Percentiles rank a stretch among this genome's conserved stretches.
These are phyloP conservation scores for Neofusicoccum kwambonambiense DNA, from an alignment of 2,329 filamentous ascomycete species.

Conservation along the genomic window DNA sequence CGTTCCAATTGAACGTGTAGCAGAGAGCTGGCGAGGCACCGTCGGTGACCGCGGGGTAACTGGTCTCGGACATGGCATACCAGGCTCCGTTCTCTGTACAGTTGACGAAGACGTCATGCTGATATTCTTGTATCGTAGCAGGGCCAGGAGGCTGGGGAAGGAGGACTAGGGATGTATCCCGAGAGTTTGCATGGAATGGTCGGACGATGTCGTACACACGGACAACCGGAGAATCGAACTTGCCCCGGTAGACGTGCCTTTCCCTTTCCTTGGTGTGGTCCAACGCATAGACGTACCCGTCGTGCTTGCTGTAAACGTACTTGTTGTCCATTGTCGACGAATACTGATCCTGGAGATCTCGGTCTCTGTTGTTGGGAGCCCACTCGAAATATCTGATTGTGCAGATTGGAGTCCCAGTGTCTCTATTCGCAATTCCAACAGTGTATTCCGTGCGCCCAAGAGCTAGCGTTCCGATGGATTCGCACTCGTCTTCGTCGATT, in stretches of 20 bases:
- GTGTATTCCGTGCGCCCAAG: slow-evolving; percentile 88
- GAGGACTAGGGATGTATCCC: slow-evolving; percentile 74
- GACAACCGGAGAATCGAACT: slow-evolving; percentile 74
- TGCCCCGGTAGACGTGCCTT: slow-evolving; percentile 47
- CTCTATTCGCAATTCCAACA: slow-evolving; percentile 75
- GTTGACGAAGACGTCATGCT: slow-evolving; percentile 71
- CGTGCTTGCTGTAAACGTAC: slow-evolving; percentile 83
- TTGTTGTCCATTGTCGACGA: slow-evolving; percentile 75
- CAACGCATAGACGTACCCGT: slow-evolving; percentile 80
- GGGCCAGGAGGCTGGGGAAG: slow-evolving; percentile 81
- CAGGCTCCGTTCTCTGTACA: slow-evolving; percentile 82
- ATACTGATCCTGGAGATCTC: slow-evolving; percentile 83
- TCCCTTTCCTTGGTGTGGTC: slow-evolving; percentile 58
- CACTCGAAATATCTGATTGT: slow-evolving; percentile 93
- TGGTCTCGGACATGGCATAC: slow-evolving; percentile 87
- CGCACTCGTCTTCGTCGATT: slow-evolving; percentile 68
- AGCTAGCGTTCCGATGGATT: slow-evolving; percentile 74
- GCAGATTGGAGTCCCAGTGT: slow-evolving; percentile 73
- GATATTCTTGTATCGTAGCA: slow-evolving; percentile 40
- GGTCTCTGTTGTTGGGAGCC: slow-evolving; percentile 87
- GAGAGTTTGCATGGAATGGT: slow-evolving; percentile 64
- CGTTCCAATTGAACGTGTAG: slow-evolving; percentile 44
- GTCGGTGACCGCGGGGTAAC: slow-evolving; percentile 81
- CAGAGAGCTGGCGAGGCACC: slow-evolving; percentile 59
- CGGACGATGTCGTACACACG: slow-evolving; percentile 86